Base-by-base conservation (phyloP, 2,329 filamentous ascomycete species). In the Aspergillus sp. region DNA sequence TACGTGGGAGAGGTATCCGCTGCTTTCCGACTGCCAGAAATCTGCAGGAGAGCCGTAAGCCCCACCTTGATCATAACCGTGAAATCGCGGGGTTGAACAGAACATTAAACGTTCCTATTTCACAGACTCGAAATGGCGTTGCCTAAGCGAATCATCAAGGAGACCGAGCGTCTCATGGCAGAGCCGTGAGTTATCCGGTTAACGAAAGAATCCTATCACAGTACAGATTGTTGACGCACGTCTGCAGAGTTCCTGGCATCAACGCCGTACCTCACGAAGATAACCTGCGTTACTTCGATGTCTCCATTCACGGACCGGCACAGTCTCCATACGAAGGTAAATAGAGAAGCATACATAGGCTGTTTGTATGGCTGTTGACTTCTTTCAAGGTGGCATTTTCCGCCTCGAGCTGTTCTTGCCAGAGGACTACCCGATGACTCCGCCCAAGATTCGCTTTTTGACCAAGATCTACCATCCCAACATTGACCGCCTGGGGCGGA, bases 391-490 rank as follows among this genome's bases (percentile, higher is more conserved):
- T 64, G 95, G 96, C 52, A 85, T 97, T 65, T 99, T 99, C 84
- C 94, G 96, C 79, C 89, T 98, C 63, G 95, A 99, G 79, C 87
- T 99, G 19, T 99, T 99, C 78, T 85, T 99, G 23, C 96, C 96
- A 48, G 95, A 99, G 73, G 95, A 99, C 81, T 99, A 99, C 77
- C 95, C 95, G 45, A 99, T 99, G 95, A 97, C 92, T 36, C 94
- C 95, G 57, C 95, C 95, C 49, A 97, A 97, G 84, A 97, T 99
- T 74, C 91, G 95, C 58, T 99, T 99, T 80, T 84, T 99, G 55
- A 99, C 96, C 70, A 97, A 97, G 81, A 98, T 99, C 78, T 99
- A 98, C 80, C 96, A 99, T 77, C 95, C 95, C 55, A 99, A 99
- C 77, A 97, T 99, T 69, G 95, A 99, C 77, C 96, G 96, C 79